A percentile compares a stretch with the other conserved stretches of the same genome.
Evolutionary conservation across 768 basidiomycete genomes (phyloP).

Genomic region (Tulasnella sp.): DNA sequence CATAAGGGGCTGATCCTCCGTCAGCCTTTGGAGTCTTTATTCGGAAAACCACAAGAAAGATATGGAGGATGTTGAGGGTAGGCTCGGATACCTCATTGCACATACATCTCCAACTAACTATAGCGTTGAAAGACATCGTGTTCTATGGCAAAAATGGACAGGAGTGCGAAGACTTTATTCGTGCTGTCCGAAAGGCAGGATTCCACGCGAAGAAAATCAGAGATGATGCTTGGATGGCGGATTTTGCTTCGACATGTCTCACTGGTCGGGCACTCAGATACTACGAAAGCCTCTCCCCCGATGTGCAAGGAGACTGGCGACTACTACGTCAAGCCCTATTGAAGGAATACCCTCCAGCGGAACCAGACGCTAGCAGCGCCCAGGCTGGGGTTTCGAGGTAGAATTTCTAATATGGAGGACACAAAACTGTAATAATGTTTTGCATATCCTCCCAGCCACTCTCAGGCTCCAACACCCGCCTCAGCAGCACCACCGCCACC

Average conservation of each 20-base stretch:
- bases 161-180: not conserved
- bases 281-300: not conserved
- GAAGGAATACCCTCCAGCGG: not conserved
- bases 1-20: no score
- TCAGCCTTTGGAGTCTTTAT: no score
- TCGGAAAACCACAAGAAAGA: no score
- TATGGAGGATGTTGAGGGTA: no score
- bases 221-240: not conserved
- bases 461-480: not conserved
- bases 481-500: not conserved
- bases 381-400: not conserved
- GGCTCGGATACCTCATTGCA: no score
- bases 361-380: not conserved
- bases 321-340: not conserved
- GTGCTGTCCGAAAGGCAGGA: not conserved
- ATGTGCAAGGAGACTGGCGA: constrained; percentile 2
- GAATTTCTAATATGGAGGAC: not conserved
- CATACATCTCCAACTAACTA: no score
- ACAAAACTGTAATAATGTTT: not conserved
- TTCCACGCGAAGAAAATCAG: not conserved
- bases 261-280: not conserved
- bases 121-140: not conserved
- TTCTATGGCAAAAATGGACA: not conserved
- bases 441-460: not conserved
- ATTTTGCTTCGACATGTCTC: not conserved